Evolutionary conservation across 2,329 filamentous ascomycete genomes (phyloP).

Genomic region (Colletotrichum coccodes): DNA sequence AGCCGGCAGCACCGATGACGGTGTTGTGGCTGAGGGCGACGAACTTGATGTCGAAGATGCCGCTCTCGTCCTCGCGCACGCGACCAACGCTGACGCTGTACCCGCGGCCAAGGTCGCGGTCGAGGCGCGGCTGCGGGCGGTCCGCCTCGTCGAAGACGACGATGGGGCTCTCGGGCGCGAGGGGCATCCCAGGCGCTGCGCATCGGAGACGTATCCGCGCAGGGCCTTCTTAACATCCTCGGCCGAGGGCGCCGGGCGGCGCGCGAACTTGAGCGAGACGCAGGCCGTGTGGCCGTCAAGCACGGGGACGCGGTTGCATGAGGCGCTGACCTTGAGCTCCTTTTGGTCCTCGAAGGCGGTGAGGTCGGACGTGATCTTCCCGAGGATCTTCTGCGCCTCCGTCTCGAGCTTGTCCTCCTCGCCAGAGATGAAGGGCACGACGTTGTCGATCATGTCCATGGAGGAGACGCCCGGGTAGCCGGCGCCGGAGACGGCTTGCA

Average conservation of each 20-base stretch:
- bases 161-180: constrained; percentile 87
- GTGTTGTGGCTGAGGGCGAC: constrained; percentile 90
- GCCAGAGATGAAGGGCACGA: constrained; percentile 91
- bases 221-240: constrained; percentile 83
- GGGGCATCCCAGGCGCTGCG: constrained; percentile 84
- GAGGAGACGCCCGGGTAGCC: constrained; percentile 90
- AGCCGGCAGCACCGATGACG: constrained; percentile 95
- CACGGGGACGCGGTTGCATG: constrained; percentile 95
- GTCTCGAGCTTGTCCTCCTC: constrained; percentile 97
- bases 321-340: constrained; percentile 80
- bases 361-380: constrained; percentile 74
- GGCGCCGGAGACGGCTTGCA: constrained; percentile 94
- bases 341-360: constrained; percentile 82
- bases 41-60: constrained; percentile 95
- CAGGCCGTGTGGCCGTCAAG: constrained; percentile 97
- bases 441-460: constrained; percentile 97
- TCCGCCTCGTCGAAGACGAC: constrained; percentile 90
- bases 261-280: constrained; percentile 85
- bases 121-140: constrained; percentile 89
- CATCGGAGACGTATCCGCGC: constrained; percentile 84
- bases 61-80: constrained; percentile 84
- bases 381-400: constrained; percentile 95
- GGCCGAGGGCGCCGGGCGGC: constrained; percentile 77
- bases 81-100: constrained; percentile 94
- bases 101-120: constrained; percentile 84